A percentile compares a stretch with the other conserved stretches of the same genome.
Evolutionary conservation across 352 stramenopile species (phyloP).

Genomic region (Phytopythium boreale): DNA sequence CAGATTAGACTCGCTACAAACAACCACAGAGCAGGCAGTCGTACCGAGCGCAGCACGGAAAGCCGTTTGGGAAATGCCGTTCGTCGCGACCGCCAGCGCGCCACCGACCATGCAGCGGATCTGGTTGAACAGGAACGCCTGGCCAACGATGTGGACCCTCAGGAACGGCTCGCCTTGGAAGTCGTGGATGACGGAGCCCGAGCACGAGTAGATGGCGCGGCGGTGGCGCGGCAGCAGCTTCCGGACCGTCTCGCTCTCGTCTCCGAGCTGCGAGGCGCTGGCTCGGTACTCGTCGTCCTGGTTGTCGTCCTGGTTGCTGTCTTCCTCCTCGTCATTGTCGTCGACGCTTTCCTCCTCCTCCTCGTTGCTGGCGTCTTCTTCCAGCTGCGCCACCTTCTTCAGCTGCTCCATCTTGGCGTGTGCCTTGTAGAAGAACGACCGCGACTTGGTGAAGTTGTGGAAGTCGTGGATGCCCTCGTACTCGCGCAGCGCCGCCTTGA

Average conservation of each 20-base stretch:
- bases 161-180: slow-evolving; percentile 65
- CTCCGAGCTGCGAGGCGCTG: slow-evolving; percentile 36
- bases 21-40: slow-evolving; percentile 12
- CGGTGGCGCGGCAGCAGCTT: slow-evolving; percentile 66
- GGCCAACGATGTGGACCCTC: slow-evolving; percentile 73
- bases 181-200: slow-evolving; percentile 51
- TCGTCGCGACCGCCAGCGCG: slow-evolving; percentile 77
- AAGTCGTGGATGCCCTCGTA: slow-evolving; percentile 90
- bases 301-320: slow-evolving; percentile 9
- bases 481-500: slow-evolving; percentile 44
- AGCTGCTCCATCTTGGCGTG: slow-evolving; percentile 38
- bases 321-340: slow-evolving; percentile 13
- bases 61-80: slow-evolving; percentile 54
- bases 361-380: slow-evolving; percentile 3
- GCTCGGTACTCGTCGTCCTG: slow-evolving; percentile 15
- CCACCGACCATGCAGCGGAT: slow-evolving; percentile 90
- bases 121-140: slow-evolving; percentile 88
- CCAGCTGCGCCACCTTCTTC: slow-evolving; percentile 12
- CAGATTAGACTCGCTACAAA: background rate
- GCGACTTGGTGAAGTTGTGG: slow-evolving; percentile 90
- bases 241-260: slow-evolving; percentile 33
- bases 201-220: slow-evolving; percentile 78
- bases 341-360: slow-evolving; percentile 11
- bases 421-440: slow-evolving; percentile 73
- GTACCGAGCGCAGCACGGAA: slow-evolving; percentile 74